Evolutionary conservation across 2,329 filamentous ascomycete species (phyloP).

Genomic region (Cordyceps militaris): DNA sequence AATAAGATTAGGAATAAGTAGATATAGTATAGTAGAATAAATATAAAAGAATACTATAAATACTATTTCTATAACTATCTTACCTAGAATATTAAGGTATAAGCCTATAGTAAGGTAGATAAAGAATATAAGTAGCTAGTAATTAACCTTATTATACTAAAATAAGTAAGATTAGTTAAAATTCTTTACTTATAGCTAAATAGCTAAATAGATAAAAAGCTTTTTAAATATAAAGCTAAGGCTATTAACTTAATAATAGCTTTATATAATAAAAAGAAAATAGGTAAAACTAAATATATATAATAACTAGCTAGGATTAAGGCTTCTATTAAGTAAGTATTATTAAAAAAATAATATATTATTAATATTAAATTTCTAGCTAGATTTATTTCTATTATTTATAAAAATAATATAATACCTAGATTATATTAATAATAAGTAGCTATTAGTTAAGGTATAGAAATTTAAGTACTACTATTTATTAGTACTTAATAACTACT

Average conservation of each 20-base stretch:
- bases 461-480: background rate
- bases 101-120: constrained; percentile 17
- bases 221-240: constrained; percentile 15
- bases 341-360: background rate
- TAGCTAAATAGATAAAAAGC: constrained; percentile 14
- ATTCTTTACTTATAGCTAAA: constrained; percentile 17
- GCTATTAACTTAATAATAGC: constrained; percentile 17
- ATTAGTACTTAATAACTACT: background rate
- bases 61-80: constrained; percentile 18
- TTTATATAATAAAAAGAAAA: constrained; percentile 20
- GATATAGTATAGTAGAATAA: constrained; percentile 14
- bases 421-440: constrained; percentile 17
- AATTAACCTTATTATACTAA: constrained; percentile 18
- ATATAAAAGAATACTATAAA: constrained; percentile 20
- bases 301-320: background rate
- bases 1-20: constrained; percentile 19
- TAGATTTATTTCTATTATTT: constrained; percentile 16
- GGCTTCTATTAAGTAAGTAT: background rate
- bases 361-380: background rate
- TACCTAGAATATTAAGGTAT: constrained; percentile 23
- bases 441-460: constrained; percentile 14
- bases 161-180: constrained; percentile 16
- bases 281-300: constrained; percentile 11
- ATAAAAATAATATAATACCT: constrained; percentile 17
- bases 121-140: constrained; percentile 18